Conservation (phyloP, 768 basidiomycete genomes). For the Nidula microcarpa region DNA sequence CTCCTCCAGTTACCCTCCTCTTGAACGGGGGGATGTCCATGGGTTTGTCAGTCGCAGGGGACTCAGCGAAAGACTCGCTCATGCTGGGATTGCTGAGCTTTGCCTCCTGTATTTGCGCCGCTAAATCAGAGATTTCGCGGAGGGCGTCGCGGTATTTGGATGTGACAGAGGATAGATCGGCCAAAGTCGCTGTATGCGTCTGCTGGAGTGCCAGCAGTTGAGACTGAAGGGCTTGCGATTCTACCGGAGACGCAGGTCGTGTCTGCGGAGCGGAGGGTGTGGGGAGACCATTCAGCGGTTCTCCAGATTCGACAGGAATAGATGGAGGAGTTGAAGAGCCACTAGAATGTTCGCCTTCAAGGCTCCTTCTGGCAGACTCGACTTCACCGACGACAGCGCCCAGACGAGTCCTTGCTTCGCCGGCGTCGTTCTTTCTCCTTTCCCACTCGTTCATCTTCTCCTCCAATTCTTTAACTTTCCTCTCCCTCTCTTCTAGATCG, state of each 20-base stretch:
- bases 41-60: slow-evolving; percentile 39
- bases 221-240: slow-evolving; percentile 40
- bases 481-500: slow-evolving; percentile 84
- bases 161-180: slow-evolving; percentile 75
- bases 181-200: slow-evolving; percentile 75
- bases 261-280: slow-evolving; percentile 18
- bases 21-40: slow-evolving; percentile 37
- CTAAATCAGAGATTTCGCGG: slow-evolving; percentile 89
- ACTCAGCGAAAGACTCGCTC: slow-evolving; percentile 30
- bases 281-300: slow-evolving; percentile 20
- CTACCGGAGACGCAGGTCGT: slow-evolving; percentile 18
- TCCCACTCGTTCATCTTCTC: slow-evolving; percentile 78
- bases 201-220: slow-evolving; percentile 78
- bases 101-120: slow-evolving; percentile 85
- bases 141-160: slow-evolving; percentile 87
- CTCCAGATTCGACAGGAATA: slow-evolving; percentile 11
- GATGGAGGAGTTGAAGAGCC: slow-evolving; percentile 20
- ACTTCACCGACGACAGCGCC: slow-evolving; percentile 69
- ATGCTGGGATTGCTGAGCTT: slow-evolving; percentile 56
- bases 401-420: slow-evolving; percentile 62
- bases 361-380: slow-evolving; percentile 60
- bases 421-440: slow-evolving; percentile 62
- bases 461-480: slow-evolving; percentile 72
- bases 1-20: slow-evolving; percentile 46
- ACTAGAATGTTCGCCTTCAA: slow-evolving; percentile 48